Evolutionary conservation across 78 protist genomes (phyloP).

Genomic region (Speleostelium caveatum): DNA sequence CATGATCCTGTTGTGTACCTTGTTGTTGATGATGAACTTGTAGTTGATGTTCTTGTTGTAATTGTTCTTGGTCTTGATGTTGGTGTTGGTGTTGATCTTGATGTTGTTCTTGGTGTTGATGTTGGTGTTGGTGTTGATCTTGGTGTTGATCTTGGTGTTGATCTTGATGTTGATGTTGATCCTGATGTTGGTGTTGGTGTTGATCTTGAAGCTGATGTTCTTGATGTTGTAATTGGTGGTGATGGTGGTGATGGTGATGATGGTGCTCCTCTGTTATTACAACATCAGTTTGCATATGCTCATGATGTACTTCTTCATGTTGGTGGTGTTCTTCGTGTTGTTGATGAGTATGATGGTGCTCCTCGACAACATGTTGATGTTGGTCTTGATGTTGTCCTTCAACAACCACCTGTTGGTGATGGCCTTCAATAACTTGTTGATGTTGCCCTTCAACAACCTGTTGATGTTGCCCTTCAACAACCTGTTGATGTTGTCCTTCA

Average conservation of each 20-base stretch:
- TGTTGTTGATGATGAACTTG: neutral
- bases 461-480: neutral
- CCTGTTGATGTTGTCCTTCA: neutral
- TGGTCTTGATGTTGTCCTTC: neutral
- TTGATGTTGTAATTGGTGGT: neutral
- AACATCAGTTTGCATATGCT: neutral
- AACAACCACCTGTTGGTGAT: neutral
- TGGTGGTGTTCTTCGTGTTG: neutral
- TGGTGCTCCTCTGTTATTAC: neutral
- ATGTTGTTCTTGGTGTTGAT: neutral
- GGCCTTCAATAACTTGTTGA: neutral
- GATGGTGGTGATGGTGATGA: conserved; percentile 9
- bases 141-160: neutral
- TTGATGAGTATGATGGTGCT: neutral
- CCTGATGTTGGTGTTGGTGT: neutral
- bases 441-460: neutral
- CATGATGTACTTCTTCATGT: neutral
- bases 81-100: conserved; percentile 10
- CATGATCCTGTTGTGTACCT: neutral
- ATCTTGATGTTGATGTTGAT: neutral
- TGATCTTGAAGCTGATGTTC: neutral
- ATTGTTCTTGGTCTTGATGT: neutral
- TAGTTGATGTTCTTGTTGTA: neutral
- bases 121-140: neutral
- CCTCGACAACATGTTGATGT: neutral